A percentile compares a stretch with the other conserved stretches of the same genome.
Evolutionary conservation across 164 flowering plant species (phyloP).

Genomic region (Berberis thunbergii): DNA sequence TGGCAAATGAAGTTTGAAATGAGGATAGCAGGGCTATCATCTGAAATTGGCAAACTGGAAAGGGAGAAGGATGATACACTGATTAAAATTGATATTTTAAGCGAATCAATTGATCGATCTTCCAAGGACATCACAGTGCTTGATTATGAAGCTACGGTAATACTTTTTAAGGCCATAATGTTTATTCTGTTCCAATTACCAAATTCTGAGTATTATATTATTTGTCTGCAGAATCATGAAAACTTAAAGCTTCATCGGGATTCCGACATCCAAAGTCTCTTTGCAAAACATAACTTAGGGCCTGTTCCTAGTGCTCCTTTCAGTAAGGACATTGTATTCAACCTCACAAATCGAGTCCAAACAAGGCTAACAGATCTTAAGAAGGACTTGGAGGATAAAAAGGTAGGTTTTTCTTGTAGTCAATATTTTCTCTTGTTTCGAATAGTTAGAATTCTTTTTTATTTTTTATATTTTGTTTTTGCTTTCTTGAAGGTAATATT

Average conservation of each 20-base stretch:
- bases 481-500: not conserved
- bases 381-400: conserved; percentile 64
- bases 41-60: conserved; percentile 52
- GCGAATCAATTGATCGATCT: conserved; percentile 23
- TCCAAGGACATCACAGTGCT: conserved; percentile 66
- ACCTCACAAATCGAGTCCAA: conserved; percentile 50
- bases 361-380: conserved; percentile 51
- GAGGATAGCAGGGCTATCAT: conserved; percentile 45
- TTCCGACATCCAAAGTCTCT: conserved; percentile 43
- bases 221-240: conserved; percentile 44
- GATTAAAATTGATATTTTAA: conserved; percentile 23
- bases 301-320: conserved; percentile 47
- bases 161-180: conserved; percentile 5
- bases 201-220: not conserved
- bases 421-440: not conserved
- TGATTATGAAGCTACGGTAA: conserved; percentile 79
- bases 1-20: conserved; percentile 85
- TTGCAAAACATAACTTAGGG: conserved; percentile 66
- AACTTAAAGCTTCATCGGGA: conserved; percentile 64
- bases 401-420: conserved; percentile 28
- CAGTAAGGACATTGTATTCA: conserved; percentile 50
- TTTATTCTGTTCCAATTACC: conserved; percentile 1
- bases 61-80: conserved; percentile 61
- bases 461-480: too few relatives aligned
- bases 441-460: too few relatives aligned